Conservation (phyloP, 257 asterid genomes). For the Solanum medicagineum region DNA sequence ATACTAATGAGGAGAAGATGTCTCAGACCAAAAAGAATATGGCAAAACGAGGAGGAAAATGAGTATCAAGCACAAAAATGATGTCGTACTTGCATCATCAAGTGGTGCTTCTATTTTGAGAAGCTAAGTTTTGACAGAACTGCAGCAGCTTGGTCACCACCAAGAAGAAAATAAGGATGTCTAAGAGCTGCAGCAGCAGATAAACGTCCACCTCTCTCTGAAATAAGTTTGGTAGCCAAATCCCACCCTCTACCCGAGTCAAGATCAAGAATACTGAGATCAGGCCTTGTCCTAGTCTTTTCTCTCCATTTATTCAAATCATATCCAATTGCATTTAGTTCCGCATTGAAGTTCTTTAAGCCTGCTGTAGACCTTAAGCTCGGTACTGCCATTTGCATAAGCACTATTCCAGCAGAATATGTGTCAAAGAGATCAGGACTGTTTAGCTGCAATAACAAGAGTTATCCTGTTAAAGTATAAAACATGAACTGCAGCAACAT, state of each 20-base stretch:
- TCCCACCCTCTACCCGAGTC: slow-evolving; percentile 99
- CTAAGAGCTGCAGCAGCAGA: slow-evolving; percentile 88
- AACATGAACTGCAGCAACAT: neutral
- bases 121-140: slow-evolving; percentile 68
- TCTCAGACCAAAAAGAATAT: neutral
- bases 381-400: slow-evolving; percentile 87
- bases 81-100: neutral
- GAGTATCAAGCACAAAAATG: neutral
- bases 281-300: slow-evolving; percentile 54
- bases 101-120: slow-evolving; percentile 13
- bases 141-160: slow-evolving; percentile 88
- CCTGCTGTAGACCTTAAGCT: slow-evolving; percentile 60
- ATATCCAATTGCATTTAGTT: slow-evolving; percentile 63
- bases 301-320: slow-evolving; percentile 87
- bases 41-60: neutral
- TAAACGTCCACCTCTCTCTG: slow-evolving; percentile 74
- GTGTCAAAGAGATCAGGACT: slow-evolving; percentile 90
- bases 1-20: neutral
- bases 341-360: slow-evolving; percentile 64
- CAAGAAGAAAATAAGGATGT: slow-evolving; percentile 91
- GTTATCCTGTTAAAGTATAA: neutral
- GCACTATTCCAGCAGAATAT: slow-evolving; percentile 93
- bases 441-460: slow-evolving; percentile 51
- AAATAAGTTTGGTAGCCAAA: slow-evolving; percentile 71
- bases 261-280: slow-evolving; percentile 71